Percentiles rank a stretch among this genome's conserved stretches.
Conservation (phyloP, 768 basidiomycete species). For the Lactarius pseudohatsudake region DNA sequence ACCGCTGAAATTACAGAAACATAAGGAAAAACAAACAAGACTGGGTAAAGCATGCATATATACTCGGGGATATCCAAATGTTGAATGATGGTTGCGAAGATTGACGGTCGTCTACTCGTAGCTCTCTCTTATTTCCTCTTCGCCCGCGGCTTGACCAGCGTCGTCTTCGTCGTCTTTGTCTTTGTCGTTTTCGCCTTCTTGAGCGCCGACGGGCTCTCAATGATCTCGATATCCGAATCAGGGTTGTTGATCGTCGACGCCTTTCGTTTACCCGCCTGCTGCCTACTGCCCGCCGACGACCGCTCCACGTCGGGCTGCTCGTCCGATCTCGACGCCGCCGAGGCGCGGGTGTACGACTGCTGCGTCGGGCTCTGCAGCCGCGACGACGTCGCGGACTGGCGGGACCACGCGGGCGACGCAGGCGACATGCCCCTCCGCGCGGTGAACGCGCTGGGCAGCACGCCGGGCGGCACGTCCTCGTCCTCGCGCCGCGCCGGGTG, state of each 20-base stretch:
- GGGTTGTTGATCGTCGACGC: slow-evolving; percentile 34
- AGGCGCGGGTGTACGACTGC: slow-evolving; percentile 34
- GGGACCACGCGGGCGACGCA: slow-evolving; percentile 51
- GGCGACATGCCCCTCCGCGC: slow-evolving; percentile 46
- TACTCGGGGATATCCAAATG: neutral
- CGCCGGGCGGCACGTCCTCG: slow-evolving; percentile 34
- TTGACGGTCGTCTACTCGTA: too few species aligned
- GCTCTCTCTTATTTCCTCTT: slow-evolving; percentile 29
- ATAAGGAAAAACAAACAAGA: neutral
- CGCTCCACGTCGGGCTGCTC: slow-evolving; percentile 46
- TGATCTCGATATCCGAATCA: slow-evolving; percentile 35
- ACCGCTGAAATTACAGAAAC: slow-evolving; percentile 6
- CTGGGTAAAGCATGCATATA: neutral
- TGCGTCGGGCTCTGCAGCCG: slow-evolving; percentile 52
- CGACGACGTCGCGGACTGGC: slow-evolving; percentile 33
- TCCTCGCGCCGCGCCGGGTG: slow-evolving; percentile 36
- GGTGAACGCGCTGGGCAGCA: slow-evolving; percentile 35
- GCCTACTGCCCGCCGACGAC: slow-evolving; percentile 27
- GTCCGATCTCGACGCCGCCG: slow-evolving; percentile 36
- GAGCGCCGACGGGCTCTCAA: slow-evolving; percentile 31
- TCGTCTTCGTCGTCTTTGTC: slow-evolving; percentile 21
- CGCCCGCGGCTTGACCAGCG: slow-evolving; percentile 30
- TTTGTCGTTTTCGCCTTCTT: slow-evolving; percentile 33
- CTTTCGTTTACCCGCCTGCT: slow-evolving; percentile 49
- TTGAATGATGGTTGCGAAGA: neutral